Base-by-base conservation (phyloP, 2,329 filamentous ascomycete species). In the Neodidymelliopsis sp. region DNA sequence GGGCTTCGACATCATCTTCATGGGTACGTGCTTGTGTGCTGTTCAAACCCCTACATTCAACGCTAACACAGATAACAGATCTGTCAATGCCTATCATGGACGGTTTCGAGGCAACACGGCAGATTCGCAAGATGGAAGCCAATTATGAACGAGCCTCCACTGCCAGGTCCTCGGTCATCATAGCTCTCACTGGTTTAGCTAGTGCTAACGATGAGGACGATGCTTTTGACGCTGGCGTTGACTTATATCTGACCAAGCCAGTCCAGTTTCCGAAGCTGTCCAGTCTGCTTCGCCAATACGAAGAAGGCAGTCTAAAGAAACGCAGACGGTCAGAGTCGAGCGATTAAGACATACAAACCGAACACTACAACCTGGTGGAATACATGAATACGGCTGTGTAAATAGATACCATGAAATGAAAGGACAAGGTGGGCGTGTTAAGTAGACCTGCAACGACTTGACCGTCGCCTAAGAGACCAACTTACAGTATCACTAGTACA, bases 51-150 rank as follows among this genome's bases (percentile, higher is more conserved):
- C 12, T 12, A 27, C 12, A n/a, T 3, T 6, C 2, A 25, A 24
- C 10, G 18, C 40, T 50, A 24, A 50, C 18, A 8, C 11, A 1
- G 9, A 9, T 10, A 4, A 9, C 19, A 25, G 47, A 69, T 34
- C 57, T 67, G 7, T 64, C 63, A 4, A 69, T 69, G 66, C 66
- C 66, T 11, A 51, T 66, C 12, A 66, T 67, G 63, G 57, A 68
- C 31, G 63, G 63, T 8, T 59, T 67, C 36, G 51, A 57, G 16
- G 61, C 63, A 6, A 67, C 59, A 7, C 53, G 61, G 2, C 42
- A 53, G 16, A 66, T 66, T 23, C 58, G 62, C 4, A 39, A 54
- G 15, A 54, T 57, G 46, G 60, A 67, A 30, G 6, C 13, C 19
- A 27, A 29, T 13, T 34, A 48, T 4, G 30, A 38, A n/a, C 24